Conservation (phyloP, 1,284 basidiomycete genomes). For the Cutaneotrichosporon arboriforme region DNA sequence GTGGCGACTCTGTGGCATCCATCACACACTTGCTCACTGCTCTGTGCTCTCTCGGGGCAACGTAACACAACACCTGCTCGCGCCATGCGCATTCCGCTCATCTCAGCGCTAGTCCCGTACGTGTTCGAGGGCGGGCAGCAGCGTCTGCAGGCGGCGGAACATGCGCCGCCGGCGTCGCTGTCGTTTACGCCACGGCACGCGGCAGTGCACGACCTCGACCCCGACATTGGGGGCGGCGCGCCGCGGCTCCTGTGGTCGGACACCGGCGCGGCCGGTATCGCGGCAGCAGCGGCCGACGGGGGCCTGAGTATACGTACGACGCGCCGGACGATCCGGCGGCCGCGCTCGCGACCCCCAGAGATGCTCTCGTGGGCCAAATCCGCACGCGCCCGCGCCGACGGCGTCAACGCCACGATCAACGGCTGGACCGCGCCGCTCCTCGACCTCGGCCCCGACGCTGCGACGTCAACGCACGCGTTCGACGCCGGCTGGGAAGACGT, state of each 20-base stretch:
- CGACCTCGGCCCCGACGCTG: no score
- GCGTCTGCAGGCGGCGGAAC: background rate
- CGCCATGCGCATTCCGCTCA: slow-evolving; percentile 5
- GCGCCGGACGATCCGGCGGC: slow-evolving; percentile 33
- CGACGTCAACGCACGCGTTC: no score
- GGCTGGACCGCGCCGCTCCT: slow-evolving; percentile 11
- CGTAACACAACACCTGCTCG: no score
- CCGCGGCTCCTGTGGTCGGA: slow-evolving; percentile 4
- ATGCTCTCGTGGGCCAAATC: slow-evolving; percentile 38
- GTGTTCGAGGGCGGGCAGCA: background rate
- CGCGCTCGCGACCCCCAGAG: slow-evolving; percentile 30
- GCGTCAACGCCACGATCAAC: slow-evolving; percentile 4
- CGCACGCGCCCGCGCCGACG: slow-evolving; percentile 11
- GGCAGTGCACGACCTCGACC: background rate
- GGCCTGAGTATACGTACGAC: slow-evolving; percentile 30
- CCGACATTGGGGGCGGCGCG: background rate
- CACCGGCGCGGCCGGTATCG: background rate
- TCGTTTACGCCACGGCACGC: slow-evolving; percentile 10
- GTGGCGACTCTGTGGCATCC: slow-evolving; percentile 16
- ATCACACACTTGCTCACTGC: background rate
- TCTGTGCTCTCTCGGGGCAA: background rate
- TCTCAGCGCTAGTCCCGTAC: background rate
- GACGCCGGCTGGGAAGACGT: slow-evolving; percentile 50
- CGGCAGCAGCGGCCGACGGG: background rate
- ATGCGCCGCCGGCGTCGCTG: background rate